Evolutionary conservation across 2,329 filamentous ascomycete species (phyloP).

Genomic region (Aspergillus japonicus): DNA sequence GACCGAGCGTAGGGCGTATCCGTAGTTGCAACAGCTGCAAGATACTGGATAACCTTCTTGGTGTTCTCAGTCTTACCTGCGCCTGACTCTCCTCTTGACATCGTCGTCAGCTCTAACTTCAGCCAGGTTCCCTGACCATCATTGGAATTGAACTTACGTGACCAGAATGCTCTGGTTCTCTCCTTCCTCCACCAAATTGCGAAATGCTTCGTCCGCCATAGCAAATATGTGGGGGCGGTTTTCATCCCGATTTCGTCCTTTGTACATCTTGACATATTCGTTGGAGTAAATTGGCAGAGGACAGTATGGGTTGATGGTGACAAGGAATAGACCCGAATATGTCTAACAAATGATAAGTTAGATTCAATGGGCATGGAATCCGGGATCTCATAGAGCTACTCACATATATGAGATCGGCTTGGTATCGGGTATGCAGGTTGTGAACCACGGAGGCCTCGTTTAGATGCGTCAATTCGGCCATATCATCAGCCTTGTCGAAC

Average conservation of each 20-base stretch:
- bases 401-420: constrained; percentile 87
- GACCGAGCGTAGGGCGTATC: constrained; percentile 65
- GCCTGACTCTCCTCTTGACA: constrained; percentile 76
- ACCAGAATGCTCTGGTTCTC: constrained; percentile 97
- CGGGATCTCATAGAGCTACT: constrained; percentile 25
- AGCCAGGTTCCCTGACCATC: not conserved
- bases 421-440: constrained; percentile 92
- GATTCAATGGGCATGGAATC: not conserved
- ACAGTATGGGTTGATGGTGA: constrained; percentile 96
- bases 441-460: constrained; percentile 98
- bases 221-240: constrained; percentile 97
- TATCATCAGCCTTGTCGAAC: constrained; percentile 98
- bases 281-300: constrained; percentile 91
- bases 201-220: constrained; percentile 94
- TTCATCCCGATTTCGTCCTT: constrained; percentile 84
- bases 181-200: constrained; percentile 91
- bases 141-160: constrained; percentile 55
- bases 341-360: constrained; percentile 54
- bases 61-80: constrained; percentile 99
- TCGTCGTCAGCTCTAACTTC: not conserved
- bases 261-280: constrained; percentile 98
- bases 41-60: constrained; percentile 98
- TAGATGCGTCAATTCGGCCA: constrained; percentile 96
- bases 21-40: constrained; percentile 86
- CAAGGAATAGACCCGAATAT: constrained; percentile 93